Conservation (phyloP, 2,329 filamentous ascomycete genomes). For the Thelonectria discophora region DNA sequence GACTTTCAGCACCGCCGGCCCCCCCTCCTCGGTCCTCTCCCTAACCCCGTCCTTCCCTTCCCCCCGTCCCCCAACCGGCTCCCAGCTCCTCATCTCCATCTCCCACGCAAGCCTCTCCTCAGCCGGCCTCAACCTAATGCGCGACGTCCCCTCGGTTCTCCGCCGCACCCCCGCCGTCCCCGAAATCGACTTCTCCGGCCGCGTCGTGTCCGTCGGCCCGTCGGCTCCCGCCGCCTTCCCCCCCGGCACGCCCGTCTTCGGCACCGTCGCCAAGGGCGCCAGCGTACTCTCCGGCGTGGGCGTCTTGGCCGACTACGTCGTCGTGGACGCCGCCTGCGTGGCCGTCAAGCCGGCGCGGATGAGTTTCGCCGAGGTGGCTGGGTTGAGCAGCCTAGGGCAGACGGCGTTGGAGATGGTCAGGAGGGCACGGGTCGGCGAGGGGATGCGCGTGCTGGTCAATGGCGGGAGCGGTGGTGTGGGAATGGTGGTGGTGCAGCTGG, state of each 20-base stretch:
- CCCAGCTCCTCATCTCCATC: constrained; percentile 2
- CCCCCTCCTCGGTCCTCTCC: background rate
- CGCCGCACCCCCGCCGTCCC: background rate
- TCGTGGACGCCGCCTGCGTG: background rate
- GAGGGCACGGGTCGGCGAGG: background rate
- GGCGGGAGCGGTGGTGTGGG: constrained; percentile 4
- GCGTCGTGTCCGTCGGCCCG: background rate
- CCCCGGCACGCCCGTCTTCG: constrained; percentile 1
- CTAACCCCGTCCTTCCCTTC: background rate
- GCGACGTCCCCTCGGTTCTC: background rate
- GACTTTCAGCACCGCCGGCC: background rate
- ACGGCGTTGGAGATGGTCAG: constrained; percentile 2
- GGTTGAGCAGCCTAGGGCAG: constrained; percentile 4
- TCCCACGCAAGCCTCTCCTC: background rate
- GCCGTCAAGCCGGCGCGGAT: background rate
- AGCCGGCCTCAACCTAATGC: constrained; percentile 1
- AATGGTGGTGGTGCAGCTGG: constrained; percentile 3
- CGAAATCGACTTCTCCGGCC: constrained; percentile 7
- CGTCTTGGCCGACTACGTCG: constrained; percentile 1
- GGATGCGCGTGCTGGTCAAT: background rate
- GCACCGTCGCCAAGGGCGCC: constrained; percentile 3
- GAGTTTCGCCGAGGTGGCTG: constrained; percentile 3
- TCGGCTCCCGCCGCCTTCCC: background rate
- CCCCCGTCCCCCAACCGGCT: background rate
- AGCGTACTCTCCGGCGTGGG: background rate